phyloP scores from a whole-genome alignment of 306 rosid genomes.

The Prunus mongolica region DNA sequence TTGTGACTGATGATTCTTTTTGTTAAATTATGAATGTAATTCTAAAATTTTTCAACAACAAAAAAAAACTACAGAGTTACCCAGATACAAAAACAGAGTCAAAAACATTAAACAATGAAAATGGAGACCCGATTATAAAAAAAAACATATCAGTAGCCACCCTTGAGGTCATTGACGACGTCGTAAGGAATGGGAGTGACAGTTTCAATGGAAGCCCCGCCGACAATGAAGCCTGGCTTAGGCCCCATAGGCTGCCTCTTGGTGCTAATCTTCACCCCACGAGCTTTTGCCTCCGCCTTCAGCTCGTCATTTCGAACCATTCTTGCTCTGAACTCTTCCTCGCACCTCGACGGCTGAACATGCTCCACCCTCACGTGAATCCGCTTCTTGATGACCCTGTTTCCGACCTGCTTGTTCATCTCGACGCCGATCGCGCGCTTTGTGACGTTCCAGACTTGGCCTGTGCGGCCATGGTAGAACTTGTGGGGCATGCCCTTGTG shows the following conservation, averaged over 20 bases:
- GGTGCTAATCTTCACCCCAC: slow-evolving; percentile 14
- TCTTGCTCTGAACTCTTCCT: slow-evolving; percentile 13
- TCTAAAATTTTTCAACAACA: accelerated
- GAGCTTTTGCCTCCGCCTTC: slow-evolving; percentile 24
- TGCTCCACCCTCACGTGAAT: slow-evolving; percentile 29
- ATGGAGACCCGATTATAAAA: background rate
- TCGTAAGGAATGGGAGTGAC: slow-evolving; percentile 27
- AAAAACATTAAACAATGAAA: background rate
- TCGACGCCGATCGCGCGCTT: slow-evolving; percentile 92
- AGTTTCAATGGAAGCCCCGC: slow-evolving; percentile 19
- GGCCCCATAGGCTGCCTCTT: slow-evolving; percentile 15
- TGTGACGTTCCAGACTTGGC: slow-evolving; percentile 84
- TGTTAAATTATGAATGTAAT: no score
- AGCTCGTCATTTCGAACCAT: slow-evolving; percentile 15
- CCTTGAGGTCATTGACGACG: slow-evolving; percentile 25
- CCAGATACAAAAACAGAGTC: background rate
- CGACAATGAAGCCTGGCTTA: slow-evolving; percentile 24
- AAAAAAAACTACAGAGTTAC: background rate
- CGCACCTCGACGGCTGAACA: slow-evolving; percentile 12
- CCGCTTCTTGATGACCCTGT: slow-evolving; percentile 22
- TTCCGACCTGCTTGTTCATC: slow-evolving; percentile 77
- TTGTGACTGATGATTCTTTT: no score
- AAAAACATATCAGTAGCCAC: slow-evolving; percentile 12
- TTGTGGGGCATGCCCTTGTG: slow-evolving; percentile 95
- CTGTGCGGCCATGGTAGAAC: slow-evolving; percentile 95